Evolutionary conservation across 2,329 filamentous ascomycete genomes (phyloP).

Genomic region (Leptographium radiaticola): DNA sequence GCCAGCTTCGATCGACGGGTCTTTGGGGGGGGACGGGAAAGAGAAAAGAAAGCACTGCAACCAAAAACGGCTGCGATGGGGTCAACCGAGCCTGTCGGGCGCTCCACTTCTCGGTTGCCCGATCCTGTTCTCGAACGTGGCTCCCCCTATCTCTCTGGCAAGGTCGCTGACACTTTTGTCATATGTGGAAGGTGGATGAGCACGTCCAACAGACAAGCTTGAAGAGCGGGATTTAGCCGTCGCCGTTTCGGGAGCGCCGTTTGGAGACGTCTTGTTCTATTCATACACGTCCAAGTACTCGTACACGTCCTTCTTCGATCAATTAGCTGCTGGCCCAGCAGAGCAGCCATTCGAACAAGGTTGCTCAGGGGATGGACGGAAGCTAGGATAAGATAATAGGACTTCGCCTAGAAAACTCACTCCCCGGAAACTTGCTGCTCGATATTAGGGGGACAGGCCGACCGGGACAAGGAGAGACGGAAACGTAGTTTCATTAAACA

Average conservation of each 20-base stretch:
- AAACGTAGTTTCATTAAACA: constrained; percentile 8
- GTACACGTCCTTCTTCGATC: too few relatives aligned
- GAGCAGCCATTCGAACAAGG: neutral
- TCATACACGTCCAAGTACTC: neutral
- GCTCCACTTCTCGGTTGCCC: constrained; percentile 4
- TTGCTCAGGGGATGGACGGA: neutral
- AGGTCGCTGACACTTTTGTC: neutral
- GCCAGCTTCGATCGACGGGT: constrained; percentile 5
- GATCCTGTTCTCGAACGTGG: neutral
- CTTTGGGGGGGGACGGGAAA: neutral
- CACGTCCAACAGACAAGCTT: neutral
- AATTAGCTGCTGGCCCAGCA: neutral
- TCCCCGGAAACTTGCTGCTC: neutral
- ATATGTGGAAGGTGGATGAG: neutral
- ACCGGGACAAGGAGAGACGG: neutral
- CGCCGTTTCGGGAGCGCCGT: neutral
- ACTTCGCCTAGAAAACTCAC: neutral
- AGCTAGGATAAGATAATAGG: neutral
- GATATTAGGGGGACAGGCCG: neutral
- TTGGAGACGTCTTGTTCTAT: neutral
- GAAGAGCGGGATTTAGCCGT: too few relatives aligned
- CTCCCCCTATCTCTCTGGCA: neutral
- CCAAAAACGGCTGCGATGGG: constrained; percentile 3
- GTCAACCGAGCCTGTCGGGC: neutral
- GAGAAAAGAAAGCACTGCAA: constrained; percentile 1